Conservation (phyloP, 495 filamentous ascomycete genomes). For the Tricharina praecox region DNA sequence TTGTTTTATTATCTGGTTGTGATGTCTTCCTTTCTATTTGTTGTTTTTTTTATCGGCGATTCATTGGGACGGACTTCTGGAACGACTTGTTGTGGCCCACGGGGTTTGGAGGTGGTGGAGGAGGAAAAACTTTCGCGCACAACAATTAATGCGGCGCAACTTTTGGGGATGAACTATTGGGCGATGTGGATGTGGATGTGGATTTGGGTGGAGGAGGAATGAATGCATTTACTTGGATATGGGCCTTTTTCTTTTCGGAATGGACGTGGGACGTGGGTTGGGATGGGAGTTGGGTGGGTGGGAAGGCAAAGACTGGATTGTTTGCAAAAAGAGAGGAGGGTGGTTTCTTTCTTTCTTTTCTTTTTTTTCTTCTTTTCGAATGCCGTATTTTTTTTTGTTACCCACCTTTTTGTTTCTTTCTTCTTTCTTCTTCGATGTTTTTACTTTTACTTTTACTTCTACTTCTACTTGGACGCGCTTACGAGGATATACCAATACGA, state of each 20-base stretch:
- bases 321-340: neutral
- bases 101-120: neutral
- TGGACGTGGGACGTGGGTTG: slow-evolving; percentile 6
- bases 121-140: slow-evolving; percentile 1
- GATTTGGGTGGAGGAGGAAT: neutral
- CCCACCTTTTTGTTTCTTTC: neutral
- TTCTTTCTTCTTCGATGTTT: neutral
- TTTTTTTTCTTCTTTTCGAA: neutral
- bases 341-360: neutral
- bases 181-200: no score
- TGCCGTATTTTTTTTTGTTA: neutral
- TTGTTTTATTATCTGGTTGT: no score
- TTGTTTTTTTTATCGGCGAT: neutral
- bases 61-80: neutral
- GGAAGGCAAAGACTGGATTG: no score
- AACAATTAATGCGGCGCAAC: slow-evolving; percentile 1
- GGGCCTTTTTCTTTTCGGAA: neutral
- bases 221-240: neutral
- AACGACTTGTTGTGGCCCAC: neutral
- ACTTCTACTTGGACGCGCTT: no score
- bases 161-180: neutral
- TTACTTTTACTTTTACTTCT: neutral
- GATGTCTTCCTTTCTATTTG: neutral
- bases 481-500: no score
- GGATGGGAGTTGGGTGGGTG: no score